Evolutionary conservation across 2,329 filamentous ascomycete genomes (phyloP).

Genomic region (Sporothrix schenckii): DNA sequence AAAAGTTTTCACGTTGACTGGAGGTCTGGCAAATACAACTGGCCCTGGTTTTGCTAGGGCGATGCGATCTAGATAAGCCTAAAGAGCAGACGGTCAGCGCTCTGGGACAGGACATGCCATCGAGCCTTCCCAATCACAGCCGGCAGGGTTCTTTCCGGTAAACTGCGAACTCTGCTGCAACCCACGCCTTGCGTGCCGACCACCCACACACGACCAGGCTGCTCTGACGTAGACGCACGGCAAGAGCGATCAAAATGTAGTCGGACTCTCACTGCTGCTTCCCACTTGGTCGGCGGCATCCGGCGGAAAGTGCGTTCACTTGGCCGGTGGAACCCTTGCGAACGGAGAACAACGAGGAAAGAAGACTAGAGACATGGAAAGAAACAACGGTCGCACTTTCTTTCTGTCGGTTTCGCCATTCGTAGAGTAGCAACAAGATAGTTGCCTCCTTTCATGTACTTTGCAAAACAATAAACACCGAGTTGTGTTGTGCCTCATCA

Average conservation of each 20-base stretch:
- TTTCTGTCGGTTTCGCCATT: not conserved
- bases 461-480: too few species aligned
- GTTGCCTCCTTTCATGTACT: not conserved
- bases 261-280: not conserved
- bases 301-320: not conserved
- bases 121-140: not conserved
- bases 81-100: not conserved
- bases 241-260: constrained; percentile 24
- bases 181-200: not conserved
- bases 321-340: not conserved
- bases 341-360: not conserved
- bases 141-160: not conserved
- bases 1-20: not conserved
- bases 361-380: not conserved
- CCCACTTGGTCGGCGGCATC: too few species aligned
- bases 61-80: constrained; percentile 28
- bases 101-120: not conserved
- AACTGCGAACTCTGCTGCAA: not conserved
- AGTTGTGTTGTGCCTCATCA: not conserved
- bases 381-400: not conserved
- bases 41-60: constrained; percentile 12
- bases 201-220: not conserved
- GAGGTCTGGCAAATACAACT: not conserved
- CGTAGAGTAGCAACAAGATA: not conserved
- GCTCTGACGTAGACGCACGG: constrained; percentile 5